Percentiles rank a stretch among this genome's conserved stretches.
These are phyloP conservation scores for Cordyceps cicadae DNA, from an alignment of 2,329 filamentous ascomycete genomes.

Conservation along the genomic window DNA sequence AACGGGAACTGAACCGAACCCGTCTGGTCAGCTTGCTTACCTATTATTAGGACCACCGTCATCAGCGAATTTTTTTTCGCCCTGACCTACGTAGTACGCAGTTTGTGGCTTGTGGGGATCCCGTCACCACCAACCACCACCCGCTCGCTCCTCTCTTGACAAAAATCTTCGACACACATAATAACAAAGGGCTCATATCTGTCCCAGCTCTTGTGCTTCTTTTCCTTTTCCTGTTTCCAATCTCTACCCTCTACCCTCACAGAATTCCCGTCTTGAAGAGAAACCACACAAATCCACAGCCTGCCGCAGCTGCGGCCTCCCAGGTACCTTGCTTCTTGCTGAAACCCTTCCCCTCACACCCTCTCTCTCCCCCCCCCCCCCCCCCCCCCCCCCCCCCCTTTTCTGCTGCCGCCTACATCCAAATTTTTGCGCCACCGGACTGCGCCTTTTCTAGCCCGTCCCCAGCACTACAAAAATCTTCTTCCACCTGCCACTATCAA, in stretches of 20 bases:
- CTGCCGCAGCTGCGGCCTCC: not conserved
- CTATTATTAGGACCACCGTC: not conserved
- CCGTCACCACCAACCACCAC: not conserved
- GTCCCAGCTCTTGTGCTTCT: not conserved
- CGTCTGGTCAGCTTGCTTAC: not conserved
- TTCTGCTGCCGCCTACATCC: not conserved
- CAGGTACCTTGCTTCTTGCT: too few relatives aligned
- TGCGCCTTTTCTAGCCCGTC: constrained; percentile 7
- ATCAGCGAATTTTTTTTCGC: not conserved
- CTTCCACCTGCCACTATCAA: not conserved
- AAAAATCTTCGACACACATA: not conserved
- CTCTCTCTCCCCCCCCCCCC: too few relatives aligned
- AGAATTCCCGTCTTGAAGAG: not conserved
- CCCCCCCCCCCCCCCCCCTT: too few relatives aligned
- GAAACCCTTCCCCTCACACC: too few relatives aligned
- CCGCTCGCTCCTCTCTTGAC: not conserved
- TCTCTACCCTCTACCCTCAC: not conserved
- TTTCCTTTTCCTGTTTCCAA: not conserved
- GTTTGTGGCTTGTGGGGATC: not conserved
- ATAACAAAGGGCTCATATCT: not conserved
- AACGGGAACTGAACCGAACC: not conserved
- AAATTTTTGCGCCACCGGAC: not conserved
- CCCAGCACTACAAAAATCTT: not conserved
- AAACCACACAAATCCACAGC: not conserved
- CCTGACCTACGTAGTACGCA: not conserved